These are phyloP conservation scores for Phytophthora fragariae DNA, from an alignment of 352 stramenopile genomes.

Conservation along the genomic window DNA sequence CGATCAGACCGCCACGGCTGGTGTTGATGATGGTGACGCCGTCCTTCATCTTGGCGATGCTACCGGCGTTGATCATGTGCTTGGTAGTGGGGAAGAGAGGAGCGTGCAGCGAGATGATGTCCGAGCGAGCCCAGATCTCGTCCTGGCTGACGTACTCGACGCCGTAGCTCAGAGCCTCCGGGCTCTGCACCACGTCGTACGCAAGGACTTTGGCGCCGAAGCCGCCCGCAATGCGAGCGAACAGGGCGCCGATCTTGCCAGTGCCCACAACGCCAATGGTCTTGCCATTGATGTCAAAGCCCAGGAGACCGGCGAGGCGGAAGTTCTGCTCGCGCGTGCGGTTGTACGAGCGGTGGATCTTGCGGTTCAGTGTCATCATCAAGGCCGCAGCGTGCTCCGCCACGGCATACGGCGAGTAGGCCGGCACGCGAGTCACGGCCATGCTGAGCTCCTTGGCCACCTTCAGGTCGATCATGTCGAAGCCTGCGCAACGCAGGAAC, in stretches of 20 bases:
- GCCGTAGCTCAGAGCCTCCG: slow-evolving; percentile 43
- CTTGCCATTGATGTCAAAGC: slow-evolving; percentile 77
- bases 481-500: slow-evolving; percentile 82
- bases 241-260: slow-evolving; percentile 52
- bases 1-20: slow-evolving; percentile 87
- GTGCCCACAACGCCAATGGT: slow-evolving; percentile 73
- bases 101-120: slow-evolving; percentile 90
- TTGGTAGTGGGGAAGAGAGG: slow-evolving; percentile 84
- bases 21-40: slow-evolving; percentile 92
- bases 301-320: slow-evolving; percentile 57
- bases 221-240: slow-evolving; percentile 50
- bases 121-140: slow-evolving; percentile 63
- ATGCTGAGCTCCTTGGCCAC: slow-evolving; percentile 67
- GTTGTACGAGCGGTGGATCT: slow-evolving; percentile 79
- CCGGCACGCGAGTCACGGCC: slow-evolving; percentile 66
- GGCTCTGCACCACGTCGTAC: slow-evolving; percentile 71
- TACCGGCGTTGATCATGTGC: slow-evolving; percentile 85
- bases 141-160: slow-evolving; percentile 56
- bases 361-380: slow-evolving; percentile 84
- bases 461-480: slow-evolving; percentile 80
- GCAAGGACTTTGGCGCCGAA: slow-evolving; percentile 59
- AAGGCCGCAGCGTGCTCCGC: slow-evolving; percentile 77
- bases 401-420: slow-evolving; percentile 83
- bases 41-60: slow-evolving; percentile 88
- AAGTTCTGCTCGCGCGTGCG: slow-evolving; percentile 82